Base-by-base conservation (phyloP, 805 yeast species). In the Candida rishiriensis region DNA sequence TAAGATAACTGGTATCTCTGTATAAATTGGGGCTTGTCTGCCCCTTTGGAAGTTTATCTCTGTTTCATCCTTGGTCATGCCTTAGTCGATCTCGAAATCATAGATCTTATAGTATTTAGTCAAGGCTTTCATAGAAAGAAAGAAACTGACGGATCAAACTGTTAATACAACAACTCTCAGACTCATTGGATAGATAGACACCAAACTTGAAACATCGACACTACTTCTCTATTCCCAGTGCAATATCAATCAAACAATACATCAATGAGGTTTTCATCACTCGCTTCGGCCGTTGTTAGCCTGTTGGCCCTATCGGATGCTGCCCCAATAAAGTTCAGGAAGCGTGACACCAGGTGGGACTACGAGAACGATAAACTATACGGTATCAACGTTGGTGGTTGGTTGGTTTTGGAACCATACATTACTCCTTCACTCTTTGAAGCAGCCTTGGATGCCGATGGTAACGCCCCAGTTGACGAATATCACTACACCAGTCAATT, bases 321-420 rank as follows among this genome's bases (percentile, higher is more conserved):
- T 15, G 56, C 59, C 8, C 65, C 66, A 10, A 13, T 60, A 2
- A 49, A 41, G 12, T 49, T 68, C 11, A 49, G 53, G 32, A 65
- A 60, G 45, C 56, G 64, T 47, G 49, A 51, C 44, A 47, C 60
- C 9, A 55, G 63, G 45, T 65, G 65, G 64, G 63, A 65, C 44
- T 66, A 66, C 47, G 10, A 33, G 1, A 43, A 33, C 21, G 55
- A 61, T 6, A 58, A 56, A 32, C 15, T 63, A 7, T 52, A 75
- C 35, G 96, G 96, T 55, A 88, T 88, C 40, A 84, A 85, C 58
- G 66, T 88, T 29, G 97, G 97, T 50, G 95, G 96, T 38, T 88
- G 96, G 96, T 73, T 88, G 40, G 88, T 88, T 2, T 66, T 88
- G 36, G 97, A 88, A 65, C 88, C 96, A 2, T 88, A 74, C 64